Conservation (phyloP, 345 rosid genomes). For the Heritiera fomes region DNA sequence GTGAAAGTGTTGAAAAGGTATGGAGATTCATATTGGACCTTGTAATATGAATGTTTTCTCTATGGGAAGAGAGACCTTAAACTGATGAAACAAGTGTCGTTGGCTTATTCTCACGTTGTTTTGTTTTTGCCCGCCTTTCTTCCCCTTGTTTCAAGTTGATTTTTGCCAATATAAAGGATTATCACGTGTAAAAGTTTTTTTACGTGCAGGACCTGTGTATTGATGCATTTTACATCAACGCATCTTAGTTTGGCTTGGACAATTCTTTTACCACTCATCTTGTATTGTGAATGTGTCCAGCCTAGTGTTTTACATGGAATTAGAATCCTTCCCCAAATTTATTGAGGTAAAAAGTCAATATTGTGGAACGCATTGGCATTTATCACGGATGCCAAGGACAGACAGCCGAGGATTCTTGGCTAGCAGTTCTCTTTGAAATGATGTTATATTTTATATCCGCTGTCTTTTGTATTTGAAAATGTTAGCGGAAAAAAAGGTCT, state of each 20-base stretch:
- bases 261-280: background rate
- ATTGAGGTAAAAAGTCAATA: background rate
- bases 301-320: background rate
- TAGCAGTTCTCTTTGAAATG: background rate
- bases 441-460: background rate
- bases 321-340: background rate
- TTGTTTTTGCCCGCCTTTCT: background rate
- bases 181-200: background rate
- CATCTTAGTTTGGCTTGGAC: background rate
- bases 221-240: background rate
- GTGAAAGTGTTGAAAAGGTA: background rate
- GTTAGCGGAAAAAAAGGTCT: background rate
- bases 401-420: background rate
- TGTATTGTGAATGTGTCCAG: background rate
- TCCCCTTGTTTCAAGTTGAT: background rate
- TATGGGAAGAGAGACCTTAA: background rate
- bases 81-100: background rate
- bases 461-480: background rate
- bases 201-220: background rate
- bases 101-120: background rate
- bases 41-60: background rate
- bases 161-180: background rate
- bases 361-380: background rate
- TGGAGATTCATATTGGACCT: background rate
- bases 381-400: background rate